Conservation (phyloP, 352 stramenopile genomes). For the Globisporangium splendens region DNA sequence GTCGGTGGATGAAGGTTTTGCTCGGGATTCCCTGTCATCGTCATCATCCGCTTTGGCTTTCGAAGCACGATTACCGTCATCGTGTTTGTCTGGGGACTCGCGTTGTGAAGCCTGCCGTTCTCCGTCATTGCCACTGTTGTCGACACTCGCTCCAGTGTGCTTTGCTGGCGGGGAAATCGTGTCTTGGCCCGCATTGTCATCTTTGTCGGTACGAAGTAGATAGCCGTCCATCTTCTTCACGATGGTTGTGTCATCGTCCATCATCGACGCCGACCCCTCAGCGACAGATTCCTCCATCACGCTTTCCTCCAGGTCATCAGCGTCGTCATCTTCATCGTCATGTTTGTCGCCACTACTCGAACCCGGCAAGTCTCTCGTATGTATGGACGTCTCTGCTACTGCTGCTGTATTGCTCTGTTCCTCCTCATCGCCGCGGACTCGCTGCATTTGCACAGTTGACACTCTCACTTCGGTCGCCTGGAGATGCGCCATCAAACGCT, state of each 20-base stretch:
- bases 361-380: too few relatives aligned
- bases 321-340: neutral
- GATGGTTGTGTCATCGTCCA: neutral
- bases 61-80: neutral
- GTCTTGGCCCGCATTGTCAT: neutral
- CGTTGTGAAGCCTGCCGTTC: neutral
- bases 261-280: slow-evolving; percentile 24
- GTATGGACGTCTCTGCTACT: too few relatives aligned
- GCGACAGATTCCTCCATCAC: slow-evolving; percentile 37
- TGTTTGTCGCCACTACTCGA: neutral
- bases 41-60: slow-evolving; percentile 2
- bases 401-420: slow-evolving; percentile 1
- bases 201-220: too few relatives aligned
- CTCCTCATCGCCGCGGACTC: slow-evolving; percentile 1
- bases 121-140: slow-evolving; percentile 1
- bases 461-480: slow-evolving; percentile 13
- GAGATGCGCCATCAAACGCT: slow-evolving; percentile 58
- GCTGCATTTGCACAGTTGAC: neutral
- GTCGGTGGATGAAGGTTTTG: neutral
- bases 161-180: neutral
- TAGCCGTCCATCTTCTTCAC: neutral
- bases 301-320: slow-evolving; percentile 32
- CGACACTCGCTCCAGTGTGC: neutral
- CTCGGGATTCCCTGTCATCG: neutral
- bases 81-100: neutral